Base-by-base conservation (phyloP, 2,329 filamentous ascomycete genomes). In the Zopfia rhizophila region DNA sequence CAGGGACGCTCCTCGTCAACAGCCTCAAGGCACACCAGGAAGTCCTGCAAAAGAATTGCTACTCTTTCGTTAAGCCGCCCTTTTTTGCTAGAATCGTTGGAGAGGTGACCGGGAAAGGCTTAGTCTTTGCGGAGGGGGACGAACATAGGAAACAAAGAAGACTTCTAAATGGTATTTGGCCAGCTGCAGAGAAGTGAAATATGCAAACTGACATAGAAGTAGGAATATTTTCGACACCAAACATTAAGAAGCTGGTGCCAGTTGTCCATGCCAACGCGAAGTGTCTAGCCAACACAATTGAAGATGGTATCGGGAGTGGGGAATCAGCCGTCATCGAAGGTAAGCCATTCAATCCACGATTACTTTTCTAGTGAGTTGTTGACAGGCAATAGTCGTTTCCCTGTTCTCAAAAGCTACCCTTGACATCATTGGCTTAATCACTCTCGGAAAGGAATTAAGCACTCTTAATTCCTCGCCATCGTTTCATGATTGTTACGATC, bases 171-270 rank as follows among this genome's bases (percentile, higher is more conserved):
- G 48, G 59, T 64, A 25, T 40, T 49, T 51, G 1, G 7, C n/a
- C n/a, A n/a, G n/a, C n/a, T n/a, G n/a, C n/a, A n/a, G n/a, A n/a
- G n/a, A 11, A n/a, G 10, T 6, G 5, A 4, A 5, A 17, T 17
- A 18, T 24, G 13, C 18, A 5, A 24, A 11, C 18, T 11, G 13
- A 27, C 28, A 17, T 19, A 11, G 14, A n/a, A 7, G 19, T 27
- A 65, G 67, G 65, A 1, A 60, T 69, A 0, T 75, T 77, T 36
- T 72, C 70, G 0, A 48, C 67, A 4, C 52, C 66, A 10, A 75
- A 68, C 27, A 58, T 74, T 28, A 67, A 67, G 46, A 69, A 68
- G 31, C 65, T 77, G 10, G 36, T 74, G 3, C 72, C 74, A 0
- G 56, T 73, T 1, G 71, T 77, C 24, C 63, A 66, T 29, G 47